Evolutionary conservation across 106 monocot species (phyloP).

Genomic region (Acanthochlamys bracteata): DNA sequence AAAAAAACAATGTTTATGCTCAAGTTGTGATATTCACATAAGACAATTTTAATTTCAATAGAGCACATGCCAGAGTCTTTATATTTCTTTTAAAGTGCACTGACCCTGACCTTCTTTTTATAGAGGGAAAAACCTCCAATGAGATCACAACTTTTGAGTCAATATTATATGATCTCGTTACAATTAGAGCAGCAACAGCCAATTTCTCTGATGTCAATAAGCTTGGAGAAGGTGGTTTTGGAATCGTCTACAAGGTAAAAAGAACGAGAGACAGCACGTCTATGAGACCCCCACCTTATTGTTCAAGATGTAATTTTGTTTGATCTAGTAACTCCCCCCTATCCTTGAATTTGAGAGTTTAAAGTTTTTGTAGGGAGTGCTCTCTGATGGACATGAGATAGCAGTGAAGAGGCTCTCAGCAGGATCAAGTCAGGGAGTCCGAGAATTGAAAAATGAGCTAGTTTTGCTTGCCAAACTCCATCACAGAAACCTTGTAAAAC

Average conservation of each 20-base stretch:
- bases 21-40: no score
- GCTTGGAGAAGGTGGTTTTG: conserved; percentile 6
- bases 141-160: neutral
- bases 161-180: neutral
- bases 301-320: no score
- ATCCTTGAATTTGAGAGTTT: no score
- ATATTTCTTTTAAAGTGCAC: no score
- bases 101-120: no score
- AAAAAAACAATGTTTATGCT: no score
- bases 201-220: conserved; percentile 9
- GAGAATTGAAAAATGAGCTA: conserved; percentile 4
- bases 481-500: conserved; percentile 3
- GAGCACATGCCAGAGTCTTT: no score
- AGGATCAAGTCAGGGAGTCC: conserved; percentile 1
- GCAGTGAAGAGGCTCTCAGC: conserved; percentile 3
- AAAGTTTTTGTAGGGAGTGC: neutral
- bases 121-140: no score
- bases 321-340: no score
- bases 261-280: neutral
- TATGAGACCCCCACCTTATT: no score
- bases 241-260: conserved; percentile 3
- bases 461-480: conserved; percentile 6
- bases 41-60: no score
- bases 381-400: conserved; percentile 3
- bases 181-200: neutral